Evolutionary conservation across 2,329 filamentous ascomycete genomes (phyloP), one percentile per base, ranked within the genome.

Genomic region (Cercospora janseana): DNA sequence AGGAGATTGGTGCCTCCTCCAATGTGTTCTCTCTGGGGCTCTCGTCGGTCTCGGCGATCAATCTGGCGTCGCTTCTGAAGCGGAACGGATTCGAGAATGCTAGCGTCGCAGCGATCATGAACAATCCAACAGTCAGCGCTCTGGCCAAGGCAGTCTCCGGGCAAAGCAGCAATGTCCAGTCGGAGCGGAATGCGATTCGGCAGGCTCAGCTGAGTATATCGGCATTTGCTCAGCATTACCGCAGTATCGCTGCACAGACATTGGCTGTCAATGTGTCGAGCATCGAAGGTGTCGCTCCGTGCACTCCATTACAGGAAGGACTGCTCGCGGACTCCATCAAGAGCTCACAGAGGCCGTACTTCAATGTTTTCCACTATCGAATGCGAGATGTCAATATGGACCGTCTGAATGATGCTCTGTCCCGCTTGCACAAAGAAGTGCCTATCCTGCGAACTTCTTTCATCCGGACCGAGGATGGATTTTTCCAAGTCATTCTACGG

Each of bases 1-100:
- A 69, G 0, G 68, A 72, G 0, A 71, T 88, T 2, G 70, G 68
- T 0, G 70, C 77, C 2, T 73, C 71, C 0, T 82, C 83, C 0
- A 95, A 82, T 52, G 80, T 95, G 13, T 95, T 93, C 60, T 88
- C 95, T 56, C 73, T 95, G 1, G 92, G 91, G 0, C 76, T 96
- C 18, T 92, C 95, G 62, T 96, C 91, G 0, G 89, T 96, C 12
- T 89, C 88, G 0, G 87, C 85, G 0, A 83, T 94, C 37, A 78
- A 82, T 6, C 77, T 96, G 23, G 78, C 86, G 0, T 75, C 78
- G 4, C 67, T 76, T 9, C 72, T 96, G 10, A 87, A 82, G 58
- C 73, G 77, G 2, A 72, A 72, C 2, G 87, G 88, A 0, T 79
- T 90, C 45, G 26, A 63, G 1, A 71, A 75, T 10, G 83, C 81